These are phyloP conservation scores for Hanseniaspora guilliermondii DNA, from an alignment of 805 yeast species.

Conservation along the genomic window DNA sequence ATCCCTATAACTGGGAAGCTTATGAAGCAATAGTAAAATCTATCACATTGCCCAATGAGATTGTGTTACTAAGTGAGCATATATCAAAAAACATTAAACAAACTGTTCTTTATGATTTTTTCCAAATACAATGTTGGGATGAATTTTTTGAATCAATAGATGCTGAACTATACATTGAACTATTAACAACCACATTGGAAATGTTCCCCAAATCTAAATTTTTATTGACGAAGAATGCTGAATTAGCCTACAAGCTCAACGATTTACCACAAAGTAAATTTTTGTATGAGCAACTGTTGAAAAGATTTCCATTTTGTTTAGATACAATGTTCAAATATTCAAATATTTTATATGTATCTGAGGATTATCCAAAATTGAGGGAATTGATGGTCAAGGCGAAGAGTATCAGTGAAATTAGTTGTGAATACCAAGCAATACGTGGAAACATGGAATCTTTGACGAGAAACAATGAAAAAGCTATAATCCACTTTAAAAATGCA, in stretches of 20 bases:
- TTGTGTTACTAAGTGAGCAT: slow-evolving; percentile 32
- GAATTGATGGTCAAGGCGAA: slow-evolving; percentile 76
- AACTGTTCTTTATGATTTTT: slow-evolving; percentile 38
- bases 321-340: slow-evolving; percentile 90
- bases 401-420: slow-evolving; percentile 70
- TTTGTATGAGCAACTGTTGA: slow-evolving; percentile 61
- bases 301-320: slow-evolving; percentile 67
- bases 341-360: slow-evolving; percentile 90
- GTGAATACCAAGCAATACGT: slow-evolving; percentile 87
- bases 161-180: slow-evolving; percentile 35
- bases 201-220: slow-evolving; percentile 64
- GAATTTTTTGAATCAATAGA: slow-evolving; percentile 61
- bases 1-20: slow-evolving; percentile 87
- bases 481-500: slow-evolving; percentile 84
- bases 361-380: slow-evolving; percentile 70
- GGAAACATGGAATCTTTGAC: slow-evolving; percentile 88
- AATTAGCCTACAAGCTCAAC: slow-evolving; percentile 69
- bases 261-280: slow-evolving; percentile 72
- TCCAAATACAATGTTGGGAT: slow-evolving; percentile 55
- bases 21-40: slow-evolving; percentile 72
- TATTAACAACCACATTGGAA: slow-evolving; percentile 36
- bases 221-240: slow-evolving; percentile 68
- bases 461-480: slow-evolving; percentile 90
- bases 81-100: slow-evolving; percentile 25
- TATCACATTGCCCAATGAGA: slow-evolving; percentile 50